Evolutionary conservation across 805 yeast genomes (phyloP).

Genomic region (Lipomyces kockii): DNA sequence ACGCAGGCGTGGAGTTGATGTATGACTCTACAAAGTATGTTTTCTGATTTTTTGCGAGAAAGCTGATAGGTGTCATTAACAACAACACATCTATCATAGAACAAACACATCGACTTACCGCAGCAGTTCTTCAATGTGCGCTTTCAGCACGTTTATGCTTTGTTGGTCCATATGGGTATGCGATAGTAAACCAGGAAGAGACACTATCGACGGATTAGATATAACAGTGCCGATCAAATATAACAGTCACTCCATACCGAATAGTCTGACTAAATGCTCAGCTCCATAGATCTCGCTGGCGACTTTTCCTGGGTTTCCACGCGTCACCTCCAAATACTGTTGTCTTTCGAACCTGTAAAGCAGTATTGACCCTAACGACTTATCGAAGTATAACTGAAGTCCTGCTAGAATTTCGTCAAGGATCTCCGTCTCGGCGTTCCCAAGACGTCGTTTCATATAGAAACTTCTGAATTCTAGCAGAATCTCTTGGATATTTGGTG

Average conservation of each 20-base stretch:
- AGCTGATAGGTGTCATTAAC: constrained; percentile 12
- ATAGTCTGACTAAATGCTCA: constrained; percentile 77
- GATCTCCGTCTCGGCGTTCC: constrained; percentile 53
- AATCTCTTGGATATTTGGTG: constrained; percentile 57
- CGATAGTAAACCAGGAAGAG: constrained; percentile 81
- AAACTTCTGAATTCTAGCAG: constrained; percentile 55
- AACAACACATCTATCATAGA: not conserved
- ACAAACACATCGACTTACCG: constrained; percentile 42
- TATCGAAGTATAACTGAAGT: constrained; percentile 71
- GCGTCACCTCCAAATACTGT: constrained; percentile 62
- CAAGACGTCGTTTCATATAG: constrained; percentile 41
- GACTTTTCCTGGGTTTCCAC: constrained; percentile 46
- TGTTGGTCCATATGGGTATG: constrained; percentile 82
- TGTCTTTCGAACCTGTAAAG: constrained; percentile 78
- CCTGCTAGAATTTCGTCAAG: constrained; percentile 74
- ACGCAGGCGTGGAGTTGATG: constrained; percentile 57
- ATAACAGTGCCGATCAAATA: not conserved
- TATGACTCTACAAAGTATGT: constrained; percentile 50
- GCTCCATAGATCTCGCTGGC: constrained; percentile 68
- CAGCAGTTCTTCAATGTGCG: constrained; percentile 60
- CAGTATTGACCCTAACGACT: constrained; percentile 67
- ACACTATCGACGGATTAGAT: constrained; percentile 47
- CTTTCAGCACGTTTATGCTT: constrained; percentile 60
- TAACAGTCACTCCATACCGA: constrained; percentile 42
- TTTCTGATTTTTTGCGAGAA: constrained; percentile 52